Evolutionary conservation across 805 yeast species (phyloP), one percentile per base, ranked within the genome.

Genomic region (Tetrapisispora namnaoensis): DNA sequence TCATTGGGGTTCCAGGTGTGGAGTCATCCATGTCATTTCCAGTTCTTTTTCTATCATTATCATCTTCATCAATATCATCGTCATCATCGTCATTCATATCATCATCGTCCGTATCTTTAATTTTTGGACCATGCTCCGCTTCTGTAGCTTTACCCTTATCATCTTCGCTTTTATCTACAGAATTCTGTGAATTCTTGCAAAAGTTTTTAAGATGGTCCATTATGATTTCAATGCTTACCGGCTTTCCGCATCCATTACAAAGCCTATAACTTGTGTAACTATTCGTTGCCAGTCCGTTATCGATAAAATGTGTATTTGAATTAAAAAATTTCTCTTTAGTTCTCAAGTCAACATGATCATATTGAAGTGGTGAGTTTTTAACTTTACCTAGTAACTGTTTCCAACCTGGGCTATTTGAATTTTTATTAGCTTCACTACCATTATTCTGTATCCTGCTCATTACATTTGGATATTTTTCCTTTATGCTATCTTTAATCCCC

Each of bases 201-300:
- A 60, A 51, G 22, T 57, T 57, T 20, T 63, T 61, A 18, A 61
- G 44, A 53, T 66, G 70, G 18, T 60, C 66, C 28, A 59, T 50
- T 16, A 62, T 50, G 2, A 57, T 56, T 10, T 55, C 51, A 21
- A 59, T 44, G 35, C 57, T 55, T 7, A 66, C 50, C 2, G 70
- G 70, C 45, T 55, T 62, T 6, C 61, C 61, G 49, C 70, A 66
- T 30, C 54, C 47, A 39, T 61, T 61, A 55, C 70, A 66, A 27
- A 63, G 55, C 39, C 68, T 58, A 46, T 59, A 62, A 27, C 54
- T 53, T 21, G 57, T 44, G 3, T 53, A 46, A 4, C 51, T 43
- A 11, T 48, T 45, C 4, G 51, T 21, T n/a, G 57, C 57, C 10
- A 60, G 34, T 17, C 60, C 54, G 42, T 56, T 52, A 9, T 54